Base-by-base conservation (phyloP, 73 alveolate genomes). In the Paramecium bursaria region DNA sequence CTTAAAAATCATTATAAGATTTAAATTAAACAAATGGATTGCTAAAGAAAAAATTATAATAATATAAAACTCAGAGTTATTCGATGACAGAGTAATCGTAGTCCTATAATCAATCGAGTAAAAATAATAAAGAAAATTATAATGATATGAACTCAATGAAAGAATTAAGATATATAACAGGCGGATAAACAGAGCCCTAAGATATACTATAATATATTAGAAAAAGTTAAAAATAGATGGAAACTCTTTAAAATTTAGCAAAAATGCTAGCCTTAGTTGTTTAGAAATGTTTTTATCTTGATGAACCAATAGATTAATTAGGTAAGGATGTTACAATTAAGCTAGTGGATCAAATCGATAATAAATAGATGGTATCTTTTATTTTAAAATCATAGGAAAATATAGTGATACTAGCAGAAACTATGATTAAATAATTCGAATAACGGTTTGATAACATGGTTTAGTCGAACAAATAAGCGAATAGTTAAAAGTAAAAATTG, bases 271-370 rank as follows among this genome's bases (percentile, higher is more conserved):
- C 29, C 9, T 54, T 54, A 35, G 29, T 54, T 44, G 29, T 54
- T 11, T 54, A 54, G 29, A 54, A 54, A 54, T 54, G 75, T 10
- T 54, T 54, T 23, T 54, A 54, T 25, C 29, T 54, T 25, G 75
- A 54, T 54, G 75, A 54, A 54, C 29, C 42, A 54, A 54, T 54
- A 22, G 75, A 54, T 23, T 25, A 54, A 26, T 44, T 25, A 3
- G 75, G 75, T 25, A 54, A 15, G 29, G 75, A 54, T 25, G 25
- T 26, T 54, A 54, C 29, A 10, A 54, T 11, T 54, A 54, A 54
- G 9, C 14, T 54, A 26, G 17, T 35, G 4, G 26, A 21, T 25
- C 29, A 15, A 54, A 54, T 54, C 3, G 29, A 54, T 54, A 27
- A 54, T 22, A 54, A 54, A 54, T 54, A 54, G 47, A 15, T 54